phyloP scores from a whole-genome alignment of 352 stramenopile genomes.

The Blastocystis sp. region DNA sequence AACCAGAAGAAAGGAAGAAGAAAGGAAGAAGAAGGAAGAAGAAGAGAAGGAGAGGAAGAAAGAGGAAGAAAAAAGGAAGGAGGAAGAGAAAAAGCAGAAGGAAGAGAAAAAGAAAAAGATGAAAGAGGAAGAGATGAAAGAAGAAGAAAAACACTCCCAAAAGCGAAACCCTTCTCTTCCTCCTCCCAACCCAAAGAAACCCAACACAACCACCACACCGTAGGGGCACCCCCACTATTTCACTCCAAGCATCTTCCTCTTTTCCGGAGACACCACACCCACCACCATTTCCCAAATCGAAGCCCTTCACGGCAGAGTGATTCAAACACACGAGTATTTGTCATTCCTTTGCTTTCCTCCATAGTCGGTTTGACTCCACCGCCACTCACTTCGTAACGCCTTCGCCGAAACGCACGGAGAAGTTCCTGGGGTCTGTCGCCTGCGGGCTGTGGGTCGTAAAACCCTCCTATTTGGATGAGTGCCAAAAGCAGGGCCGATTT shows the following conservation, averaged over 20 bases:
- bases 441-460: conserved; percentile 58
- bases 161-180: too few species aligned
- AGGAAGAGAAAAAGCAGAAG: too few species aligned
- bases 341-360: not conserved
- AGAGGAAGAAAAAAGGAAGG: too few species aligned
- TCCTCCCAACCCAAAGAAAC: too few species aligned
- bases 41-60: not conserved
- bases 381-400: conserved; percentile 44
- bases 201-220: too few species aligned
- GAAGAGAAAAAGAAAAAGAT: too few species aligned
- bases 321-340: conserved; percentile 20
- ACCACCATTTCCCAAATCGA: not conserved
- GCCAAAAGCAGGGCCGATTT: not conserved
- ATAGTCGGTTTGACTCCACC: not conserved
- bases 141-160: too few species aligned
- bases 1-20: not conserved
- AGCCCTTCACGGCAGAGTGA: not conserved
- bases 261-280: not conserved
- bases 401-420: conserved; percentile 39
- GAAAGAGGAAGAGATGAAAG: too few species aligned
- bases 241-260: not conserved
- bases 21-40: conserved; percentile 50
- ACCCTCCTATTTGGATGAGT: conserved; percentile 19
- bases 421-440: conserved; percentile 54
- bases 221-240: too few species aligned